These are phyloP conservation scores for Sarocladium oryzae DNA, from an alignment of 2,329 filamentous ascomycete species.

Conservation along the genomic window DNA sequence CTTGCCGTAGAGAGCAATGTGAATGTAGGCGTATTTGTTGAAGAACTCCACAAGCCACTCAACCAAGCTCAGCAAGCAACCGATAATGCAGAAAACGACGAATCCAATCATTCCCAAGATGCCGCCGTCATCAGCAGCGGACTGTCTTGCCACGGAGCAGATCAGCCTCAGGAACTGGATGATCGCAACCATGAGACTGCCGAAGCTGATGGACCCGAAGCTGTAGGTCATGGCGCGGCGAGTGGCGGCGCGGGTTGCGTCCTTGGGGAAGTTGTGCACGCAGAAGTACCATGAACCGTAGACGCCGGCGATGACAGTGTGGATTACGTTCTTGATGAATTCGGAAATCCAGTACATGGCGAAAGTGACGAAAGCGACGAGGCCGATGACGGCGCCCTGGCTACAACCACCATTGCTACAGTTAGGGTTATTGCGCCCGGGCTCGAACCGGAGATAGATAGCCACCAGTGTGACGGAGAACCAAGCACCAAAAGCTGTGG, in stretches of 20 bases:
- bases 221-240: slow-evolving; percentile 80
- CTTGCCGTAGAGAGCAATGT: slow-evolving; percentile 91
- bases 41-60: slow-evolving; percentile 85
- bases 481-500: slow-evolving; percentile 73
- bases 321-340: slow-evolving; percentile 88
- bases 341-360: slow-evolving; percentile 92
- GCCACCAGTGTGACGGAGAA: slow-evolving; percentile 80
- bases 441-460: slow-evolving; percentile 79
- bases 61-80: slow-evolving; percentile 69
- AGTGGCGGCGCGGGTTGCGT: slow-evolving; percentile 76
- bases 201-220: slow-evolving; percentile 85
- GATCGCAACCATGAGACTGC: slow-evolving; percentile 78
- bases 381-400: slow-evolving; percentile 69
- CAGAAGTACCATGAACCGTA: slow-evolving; percentile 95
- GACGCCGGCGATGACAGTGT: slow-evolving; percentile 79
- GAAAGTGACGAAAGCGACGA: slow-evolving; percentile 84
- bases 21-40: slow-evolving; percentile 87
- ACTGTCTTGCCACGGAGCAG: slow-evolving; percentile 65
- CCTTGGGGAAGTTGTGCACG: slow-evolving; percentile 61
- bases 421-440: slow-evolving; percentile 44
- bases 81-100: slow-evolving; percentile 66
- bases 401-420: slow-evolving; percentile 60
- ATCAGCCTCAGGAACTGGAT: slow-evolving; percentile 79
- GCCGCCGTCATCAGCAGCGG: slow-evolving; percentile 61
- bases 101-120: slow-evolving; percentile 61